Percentiles rank a stretch among this genome's conserved stretches.
These are phyloP conservation scores for Calocera viscosa DNA, from an alignment of 768 basidiomycete species.

Conservation along the genomic window DNA sequence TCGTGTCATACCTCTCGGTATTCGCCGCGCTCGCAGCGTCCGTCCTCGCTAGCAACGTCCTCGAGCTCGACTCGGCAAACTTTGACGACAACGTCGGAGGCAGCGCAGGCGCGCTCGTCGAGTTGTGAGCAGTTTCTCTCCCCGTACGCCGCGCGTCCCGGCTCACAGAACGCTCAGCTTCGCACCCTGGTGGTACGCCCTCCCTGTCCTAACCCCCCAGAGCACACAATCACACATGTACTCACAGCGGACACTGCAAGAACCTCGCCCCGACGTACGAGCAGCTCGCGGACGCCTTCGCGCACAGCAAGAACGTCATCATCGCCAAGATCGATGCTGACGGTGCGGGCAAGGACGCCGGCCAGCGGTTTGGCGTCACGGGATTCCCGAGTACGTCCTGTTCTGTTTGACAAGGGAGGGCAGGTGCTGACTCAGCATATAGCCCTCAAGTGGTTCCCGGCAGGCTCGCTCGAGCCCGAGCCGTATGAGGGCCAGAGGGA, in stretches of 20 bases:
- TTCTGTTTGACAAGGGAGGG: neutral
- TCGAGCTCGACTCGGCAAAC: conserved; percentile 62
- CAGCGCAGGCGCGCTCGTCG: conserved; percentile 73
- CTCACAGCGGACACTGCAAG: conserved; percentile 74
- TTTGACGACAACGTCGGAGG: conserved; percentile 66
- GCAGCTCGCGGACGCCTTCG: conserved; percentile 77
- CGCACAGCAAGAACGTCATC: conserved; percentile 62
- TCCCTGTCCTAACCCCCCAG: conserved; percentile 1
- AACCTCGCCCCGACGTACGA: conserved; percentile 82
- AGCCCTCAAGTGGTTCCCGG: conserved; percentile 87
- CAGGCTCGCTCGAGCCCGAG: conserved; percentile 43
- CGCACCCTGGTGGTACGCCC: conserved; percentile 73
- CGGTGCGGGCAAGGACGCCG: conserved; percentile 65
- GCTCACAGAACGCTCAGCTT: conserved; percentile 36
- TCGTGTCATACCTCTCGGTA: conserved; percentile 39
- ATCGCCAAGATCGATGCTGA: conserved; percentile 92
- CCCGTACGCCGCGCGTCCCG: conserved; percentile 11
- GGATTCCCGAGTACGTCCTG: conserved; percentile 71
- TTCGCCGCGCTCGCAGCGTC: conserved; percentile 44
- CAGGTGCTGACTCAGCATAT: conserved; percentile 14
- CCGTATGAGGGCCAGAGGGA: conserved; percentile 71
- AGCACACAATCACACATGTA: neutral
- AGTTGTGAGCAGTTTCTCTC: conserved; percentile 54
- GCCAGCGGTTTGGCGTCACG: conserved; percentile 58
- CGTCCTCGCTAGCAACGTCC: conserved; percentile 57